These are phyloP conservation scores for Barbarea vulgaris DNA, from an alignment of 345 rosid species.

Conservation along the genomic window DNA sequence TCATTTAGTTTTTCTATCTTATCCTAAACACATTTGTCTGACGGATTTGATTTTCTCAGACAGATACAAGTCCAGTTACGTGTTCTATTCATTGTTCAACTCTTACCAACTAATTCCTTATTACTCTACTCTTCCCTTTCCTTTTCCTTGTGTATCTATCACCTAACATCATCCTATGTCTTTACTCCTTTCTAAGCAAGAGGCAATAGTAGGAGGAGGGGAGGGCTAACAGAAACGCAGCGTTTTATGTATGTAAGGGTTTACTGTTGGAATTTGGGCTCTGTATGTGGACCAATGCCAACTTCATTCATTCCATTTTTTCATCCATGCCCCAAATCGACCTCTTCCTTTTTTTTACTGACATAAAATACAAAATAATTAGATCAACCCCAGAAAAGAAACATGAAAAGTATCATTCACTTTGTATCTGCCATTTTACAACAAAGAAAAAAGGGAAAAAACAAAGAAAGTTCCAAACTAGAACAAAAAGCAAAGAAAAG, in stretches of 20 bases:
- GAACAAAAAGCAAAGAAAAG: not conserved
- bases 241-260: not conserved
- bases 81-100: conserved; percentile 10
- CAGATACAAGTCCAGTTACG: conserved; percentile 7
- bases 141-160: not conserved
- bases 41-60: not conserved
- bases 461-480: not conserved
- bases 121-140: not conserved
- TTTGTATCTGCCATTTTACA: conserved; percentile 13
- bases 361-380: not conserved
- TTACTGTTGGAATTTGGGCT: not conserved
- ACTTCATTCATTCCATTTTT: not conserved
- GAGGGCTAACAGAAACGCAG: not conserved
- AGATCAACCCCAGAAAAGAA: not conserved
- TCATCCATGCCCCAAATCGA: not conserved
- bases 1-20: conserved; percentile 1
- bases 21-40: not conserved
- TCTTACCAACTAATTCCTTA: not conserved
- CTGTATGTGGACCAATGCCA: not conserved
- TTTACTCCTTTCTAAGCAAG: not conserved
- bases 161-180: not conserved
- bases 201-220: not conserved
- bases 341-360: not conserved
- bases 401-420: not conserved
- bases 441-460: not conserved